Base-by-base conservation (phyloP, 192 early-diverging fungal species). In the Coemansia sp. region DNA sequence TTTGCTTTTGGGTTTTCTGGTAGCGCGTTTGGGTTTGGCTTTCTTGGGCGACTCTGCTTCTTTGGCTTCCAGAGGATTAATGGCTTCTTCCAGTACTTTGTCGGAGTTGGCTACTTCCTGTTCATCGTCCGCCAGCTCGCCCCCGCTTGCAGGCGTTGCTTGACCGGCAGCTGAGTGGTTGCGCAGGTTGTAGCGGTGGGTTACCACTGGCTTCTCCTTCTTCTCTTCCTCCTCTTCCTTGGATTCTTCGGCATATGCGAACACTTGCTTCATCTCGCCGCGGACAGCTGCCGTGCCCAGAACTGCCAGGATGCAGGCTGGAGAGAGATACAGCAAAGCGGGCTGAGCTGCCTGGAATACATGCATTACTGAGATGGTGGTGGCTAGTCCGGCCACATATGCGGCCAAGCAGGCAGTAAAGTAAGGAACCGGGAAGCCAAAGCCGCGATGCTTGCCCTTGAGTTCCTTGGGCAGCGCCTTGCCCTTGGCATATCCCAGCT, bases 281-380 rank as follows among this genome's bases (percentile, higher is more conserved):
- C 88, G 86, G 16, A 64, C 57, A 21, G 73, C 47, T 7, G 82
- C 90, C 11, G 81, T 85, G 5, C 84, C 20, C 19, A 96, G 58
- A 3, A 87, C 85, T 5, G 94, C 92, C 6, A 96, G 51, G 49
- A 92, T 97, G 61, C 96, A 98, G 2, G 96, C 96, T 0, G 96
- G 96, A 2, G 94, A 97, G 40, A 98, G 84, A 58, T 98, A 98
- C 42, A 98, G 80, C 8, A 98, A 79, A 6, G 96, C 96, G 4
- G 96, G 96, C 82, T 98, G 96, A 5, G 94, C 96, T 11, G 92
- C 89, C 68, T 94, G 82, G 82, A 97, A 98, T 19, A 82, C 82
- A 64, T 98, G 94, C 93, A 98, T 94, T 12, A 98, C 91, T 12
- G 80, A 75, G 37, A 98, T 88, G 6, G 96, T 96, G 6, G 90